phyloP scores from a whole-genome alignment of 192 early-diverging fungal species.

The Cladochytrium replicatum region DNA sequence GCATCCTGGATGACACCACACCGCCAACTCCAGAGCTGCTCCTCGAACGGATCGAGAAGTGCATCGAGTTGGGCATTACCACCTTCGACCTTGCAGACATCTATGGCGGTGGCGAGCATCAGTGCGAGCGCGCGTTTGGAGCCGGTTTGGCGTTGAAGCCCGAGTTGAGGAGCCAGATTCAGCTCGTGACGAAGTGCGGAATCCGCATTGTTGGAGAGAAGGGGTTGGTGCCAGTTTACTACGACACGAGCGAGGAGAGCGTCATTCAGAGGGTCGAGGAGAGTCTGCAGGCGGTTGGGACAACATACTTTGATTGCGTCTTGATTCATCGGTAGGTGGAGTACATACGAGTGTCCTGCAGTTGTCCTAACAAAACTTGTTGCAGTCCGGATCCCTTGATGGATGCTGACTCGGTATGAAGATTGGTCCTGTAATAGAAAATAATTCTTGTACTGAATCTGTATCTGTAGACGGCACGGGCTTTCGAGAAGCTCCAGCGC shows the following conservation, averaged over 20 bases:
- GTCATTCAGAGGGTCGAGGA: conserved; percentile 1
- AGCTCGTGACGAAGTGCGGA: conserved; percentile 20
- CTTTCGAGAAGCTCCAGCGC: conserved; percentile 12
- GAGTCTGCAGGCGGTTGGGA: conserved; percentile 2
- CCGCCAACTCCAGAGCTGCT: conserved; percentile 17
- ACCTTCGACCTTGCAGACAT: conserved; percentile 36
- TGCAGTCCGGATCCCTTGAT: conserved; percentile 13
- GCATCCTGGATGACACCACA: conserved; percentile 19
- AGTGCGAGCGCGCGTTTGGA: conserved; percentile 20
- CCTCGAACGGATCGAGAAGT: conserved; percentile 27
- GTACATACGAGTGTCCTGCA: too few relatives aligned
- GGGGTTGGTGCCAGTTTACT: conserved; percentile 6
- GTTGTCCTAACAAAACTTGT: too few relatives aligned
- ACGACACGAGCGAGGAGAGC: conserved; percentile 4
- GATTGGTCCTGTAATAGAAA: neutral
- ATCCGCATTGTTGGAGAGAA: conserved; percentile 3
- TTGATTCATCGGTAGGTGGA: neutral
- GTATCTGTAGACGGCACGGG: too few relatives aligned
- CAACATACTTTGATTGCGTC: neutral
- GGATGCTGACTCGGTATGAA: conserved; percentile 6
- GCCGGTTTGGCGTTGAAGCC: conserved; percentile 20
- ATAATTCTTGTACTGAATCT: too few relatives aligned
- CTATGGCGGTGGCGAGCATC: conserved; percentile 29
- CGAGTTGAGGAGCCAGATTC: conserved; percentile 5
- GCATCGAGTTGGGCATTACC: conserved; percentile 30